These are phyloP conservation scores for Rhodosporidiobolus sp. DNA, from an alignment of 768 basidiomycete genomes.

Conservation along the genomic window DNA sequence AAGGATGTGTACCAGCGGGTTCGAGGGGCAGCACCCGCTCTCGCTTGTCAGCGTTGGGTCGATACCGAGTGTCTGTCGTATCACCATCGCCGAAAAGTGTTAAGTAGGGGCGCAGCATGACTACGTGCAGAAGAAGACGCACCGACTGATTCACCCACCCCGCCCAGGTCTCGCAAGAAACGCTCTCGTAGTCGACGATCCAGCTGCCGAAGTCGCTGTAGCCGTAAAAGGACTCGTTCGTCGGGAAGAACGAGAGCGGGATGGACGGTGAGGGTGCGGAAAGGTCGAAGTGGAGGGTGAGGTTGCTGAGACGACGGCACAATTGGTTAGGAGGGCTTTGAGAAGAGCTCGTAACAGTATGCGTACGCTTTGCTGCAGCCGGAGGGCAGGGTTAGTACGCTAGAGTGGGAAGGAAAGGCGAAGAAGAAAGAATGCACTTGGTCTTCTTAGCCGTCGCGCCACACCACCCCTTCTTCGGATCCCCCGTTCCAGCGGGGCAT, in stretches of 20 bases:
- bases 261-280: slow-evolving; percentile 11
- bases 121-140: not conserved
- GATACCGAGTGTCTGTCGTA: slow-evolving; percentile 3
- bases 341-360: not conserved
- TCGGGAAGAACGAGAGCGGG: slow-evolving; percentile 19
- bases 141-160: slow-evolving; percentile 20
- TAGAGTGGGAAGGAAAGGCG: not conserved
- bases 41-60: slow-evolving; percentile 13
- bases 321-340: not conserved
- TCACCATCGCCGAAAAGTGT: not conserved
- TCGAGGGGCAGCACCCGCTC: slow-evolving; percentile 15
- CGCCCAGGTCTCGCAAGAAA: slow-evolving; percentile 13
- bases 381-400: not conserved
- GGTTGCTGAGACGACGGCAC: not conserved
- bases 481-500: slow-evolving; percentile 2
- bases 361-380: slow-evolving; percentile 5
- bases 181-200: slow-evolving; percentile 8
- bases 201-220: slow-evolving; percentile 24
- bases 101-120: not conserved
- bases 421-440: slow-evolving; percentile 5
- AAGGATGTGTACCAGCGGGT: slow-evolving; percentile 3
- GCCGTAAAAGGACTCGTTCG: slow-evolving; percentile 12
- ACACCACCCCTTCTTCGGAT: slow-evolving; percentile 15
- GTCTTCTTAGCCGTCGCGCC: slow-evolving; percentile 3
- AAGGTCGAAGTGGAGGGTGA: slow-evolving; percentile 22